Base-by-base conservation (phyloP, 352 stramenopile genomes). In the Globisporangium rhizosaccharum region DNA sequence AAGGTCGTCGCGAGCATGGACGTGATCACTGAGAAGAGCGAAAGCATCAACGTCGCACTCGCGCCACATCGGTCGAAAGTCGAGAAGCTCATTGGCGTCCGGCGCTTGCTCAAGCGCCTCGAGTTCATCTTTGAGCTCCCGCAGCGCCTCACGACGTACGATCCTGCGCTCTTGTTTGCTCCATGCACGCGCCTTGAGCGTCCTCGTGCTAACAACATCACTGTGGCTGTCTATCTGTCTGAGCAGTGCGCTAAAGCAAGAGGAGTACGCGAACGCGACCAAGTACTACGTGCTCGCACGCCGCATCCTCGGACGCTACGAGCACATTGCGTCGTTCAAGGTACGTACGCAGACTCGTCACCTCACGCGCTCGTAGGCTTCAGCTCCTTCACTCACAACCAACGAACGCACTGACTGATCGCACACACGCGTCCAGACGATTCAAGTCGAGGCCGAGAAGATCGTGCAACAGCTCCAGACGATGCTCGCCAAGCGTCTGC, bases 71-170 rank as follows among this genome's bases (percentile, higher is more conserved):
- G 79, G 41, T 90, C 80, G 56, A 92, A 92, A 60, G 94, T 99
- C 42, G 96, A 98, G 41, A 98, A 99, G 70, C 96, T 99, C 57
- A 92, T 99, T 30, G 83, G 96, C 10, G 90, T 99, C 37, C 90
- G 96, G 20, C 85, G 97, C 20, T 76, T 99, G 28, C 73, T 99
- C 30, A 96, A 98, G 68, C 83, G 96, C 54, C 87, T 99, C 26
- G 96, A 99, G 71, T 98, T 98, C 48, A 88, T 99, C 50, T 96
- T 99, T 45, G 96, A 98, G 56, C 72, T 99, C 2, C 97, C 97
- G 11, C 76, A 92, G 71, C 82, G 88, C 42, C 73, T 97, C 9
- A 85, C 82, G 36, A 73, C 71, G 71, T 89, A 57, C 53, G 71
- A 57, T 14, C 15, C 30, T 15, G 3, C 41, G 12, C 46, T 6